phyloP scores from a whole-genome alignment of 371 early-diverging fungal genomes.

The Mucor circinelloides region DNA sequence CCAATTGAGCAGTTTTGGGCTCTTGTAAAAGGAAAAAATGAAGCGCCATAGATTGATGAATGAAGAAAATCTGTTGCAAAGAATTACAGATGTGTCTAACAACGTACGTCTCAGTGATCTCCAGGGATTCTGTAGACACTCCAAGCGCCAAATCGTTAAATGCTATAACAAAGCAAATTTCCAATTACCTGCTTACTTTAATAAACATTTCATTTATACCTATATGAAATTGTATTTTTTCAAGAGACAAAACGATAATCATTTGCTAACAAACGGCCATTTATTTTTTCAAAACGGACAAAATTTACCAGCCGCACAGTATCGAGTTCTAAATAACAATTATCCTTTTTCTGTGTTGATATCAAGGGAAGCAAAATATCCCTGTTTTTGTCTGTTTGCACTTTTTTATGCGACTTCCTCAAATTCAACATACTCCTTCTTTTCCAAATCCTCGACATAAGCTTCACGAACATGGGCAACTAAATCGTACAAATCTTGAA shows the following conservation, averaged over 20 bases:
- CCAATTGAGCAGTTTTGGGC: conserved; percentile 14
- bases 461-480: conserved; percentile 65
- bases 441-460: conserved; percentile 63
- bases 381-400: not conserved
- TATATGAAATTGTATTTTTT: not conserved
- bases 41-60: conserved; percentile 10
- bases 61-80: conserved; percentile 8
- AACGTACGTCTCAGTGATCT: conserved; percentile 4
- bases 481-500: conserved; percentile 78
- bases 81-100: conserved; percentile 16
- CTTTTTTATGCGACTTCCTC: conserved; percentile 34
- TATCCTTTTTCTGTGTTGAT: not conserved
- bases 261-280: too few species aligned
- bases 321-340: not conserved
- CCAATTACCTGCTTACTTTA: not conserved
- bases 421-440: conserved; percentile 32
- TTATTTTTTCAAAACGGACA: too few species aligned
- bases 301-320: not conserved
- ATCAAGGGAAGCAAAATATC: not conserved
- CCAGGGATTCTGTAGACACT: conserved; percentile 8
- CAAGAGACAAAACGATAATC: too few species aligned
- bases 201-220: not conserved
- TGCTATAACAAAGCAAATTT: not conserved
- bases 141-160: conserved; percentile 6
- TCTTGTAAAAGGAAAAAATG: conserved; percentile 13